A percentile compares a stretch with the other conserved stretches of the same genome.
These are phyloP conservation scores for Helotiales sp. DNA, from an alignment of 2,329 filamentous ascomycete genomes.

Conservation along the genomic window DNA sequence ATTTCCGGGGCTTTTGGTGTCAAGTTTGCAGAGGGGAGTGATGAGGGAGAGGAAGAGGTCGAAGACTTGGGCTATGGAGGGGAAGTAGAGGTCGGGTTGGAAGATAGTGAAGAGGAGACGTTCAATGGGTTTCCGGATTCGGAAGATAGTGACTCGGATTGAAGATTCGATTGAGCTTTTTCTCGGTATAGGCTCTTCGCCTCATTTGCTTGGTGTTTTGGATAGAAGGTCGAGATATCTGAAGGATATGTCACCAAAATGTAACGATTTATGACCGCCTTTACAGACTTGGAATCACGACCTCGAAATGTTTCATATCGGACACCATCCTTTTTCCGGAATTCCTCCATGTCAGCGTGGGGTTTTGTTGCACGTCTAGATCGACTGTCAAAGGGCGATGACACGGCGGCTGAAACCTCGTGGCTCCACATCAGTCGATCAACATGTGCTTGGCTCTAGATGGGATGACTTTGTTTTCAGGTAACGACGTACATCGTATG, in stretches of 20 bases:
- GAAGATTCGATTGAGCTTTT: background rate
- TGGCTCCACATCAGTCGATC: background rate
- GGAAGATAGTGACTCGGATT: constrained; percentile 35
- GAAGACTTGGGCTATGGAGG: constrained; percentile 34
- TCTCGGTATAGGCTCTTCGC: background rate
- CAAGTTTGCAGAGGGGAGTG: constrained; percentile 47
- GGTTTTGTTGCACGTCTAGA: constrained; percentile 21
- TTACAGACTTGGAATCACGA: background rate
- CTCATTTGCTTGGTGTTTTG: background rate
- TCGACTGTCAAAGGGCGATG: constrained; percentile 20
- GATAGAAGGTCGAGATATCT: background rate
- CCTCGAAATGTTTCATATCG: background rate
- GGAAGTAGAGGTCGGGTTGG: constrained; percentile 35
- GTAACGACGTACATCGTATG: too few species aligned
- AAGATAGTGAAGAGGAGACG: constrained; percentile 51
- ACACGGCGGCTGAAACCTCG: constrained; percentile 13
- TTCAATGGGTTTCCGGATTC: constrained; percentile 57
- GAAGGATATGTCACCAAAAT: too few species aligned
- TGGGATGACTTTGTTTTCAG: too few species aligned
- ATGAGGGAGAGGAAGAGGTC: constrained; percentile 40
- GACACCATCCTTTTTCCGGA: background rate
- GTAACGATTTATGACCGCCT: too few species aligned
- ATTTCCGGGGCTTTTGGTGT: constrained; percentile 78
- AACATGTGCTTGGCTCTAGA: background rate
- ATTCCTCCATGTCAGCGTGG: background rate